Evolutionary conservation across 2,329 filamentous ascomycete genomes (phyloP).

Genomic region (Incumbomyces delicatus): DNA sequence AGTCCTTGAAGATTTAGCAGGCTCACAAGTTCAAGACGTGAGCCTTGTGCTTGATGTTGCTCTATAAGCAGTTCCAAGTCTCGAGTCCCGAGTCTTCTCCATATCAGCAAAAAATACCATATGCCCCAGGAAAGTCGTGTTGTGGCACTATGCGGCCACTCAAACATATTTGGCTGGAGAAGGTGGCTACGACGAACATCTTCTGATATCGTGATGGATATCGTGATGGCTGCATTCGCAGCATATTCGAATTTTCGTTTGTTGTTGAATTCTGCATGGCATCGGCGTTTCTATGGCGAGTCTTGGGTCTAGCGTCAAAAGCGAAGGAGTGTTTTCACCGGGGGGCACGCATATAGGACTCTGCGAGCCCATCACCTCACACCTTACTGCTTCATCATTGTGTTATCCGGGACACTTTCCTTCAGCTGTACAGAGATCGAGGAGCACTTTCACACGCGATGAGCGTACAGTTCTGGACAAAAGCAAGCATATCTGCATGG

Average conservation of each 20-base stretch:
- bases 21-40: conserved; percentile 81
- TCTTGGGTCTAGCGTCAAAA: conserved; percentile 2
- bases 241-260: background rate
- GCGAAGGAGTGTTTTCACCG: background rate
- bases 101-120: background rate
- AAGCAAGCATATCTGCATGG: conserved; percentile 4
- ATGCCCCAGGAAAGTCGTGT: too few species aligned
- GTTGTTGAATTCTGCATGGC: conserved; percentile 4
- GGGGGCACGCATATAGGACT: background rate
- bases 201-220: background rate
- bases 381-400: background rate
- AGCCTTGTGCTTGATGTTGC: conserved; percentile 92
- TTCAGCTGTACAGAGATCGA: background rate
- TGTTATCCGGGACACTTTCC: background rate
- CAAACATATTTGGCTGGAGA: background rate
- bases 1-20: conserved; percentile 92
- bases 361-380: background rate
- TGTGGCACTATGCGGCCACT: too few species aligned
- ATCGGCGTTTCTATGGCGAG: background rate
- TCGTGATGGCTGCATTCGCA: background rate
- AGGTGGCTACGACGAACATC: background rate
- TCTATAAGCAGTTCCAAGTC: conserved; percentile 36
- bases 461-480: conserved; percentile 3
- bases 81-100: conserved; percentile 2
- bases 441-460: background rate